A percentile compares a stretch with the other conserved stretches of the same genome.
Conservation (phyloP, 495 filamentous ascomycete genomes). For the Apiosordaria backusii region DNA sequence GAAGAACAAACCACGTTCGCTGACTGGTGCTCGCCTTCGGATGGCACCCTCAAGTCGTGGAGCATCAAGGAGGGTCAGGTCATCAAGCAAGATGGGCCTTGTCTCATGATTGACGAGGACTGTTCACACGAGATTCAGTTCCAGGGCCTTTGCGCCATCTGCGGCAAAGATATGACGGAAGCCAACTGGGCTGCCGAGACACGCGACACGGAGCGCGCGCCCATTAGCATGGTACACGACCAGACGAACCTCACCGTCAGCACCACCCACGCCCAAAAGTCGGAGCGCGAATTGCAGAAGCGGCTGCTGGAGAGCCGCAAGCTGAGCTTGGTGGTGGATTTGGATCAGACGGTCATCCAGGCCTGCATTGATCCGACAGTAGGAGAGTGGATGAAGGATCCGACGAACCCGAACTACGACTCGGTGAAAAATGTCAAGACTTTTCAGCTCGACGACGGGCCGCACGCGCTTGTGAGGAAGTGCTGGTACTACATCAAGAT, state of each 20-base stretch:
- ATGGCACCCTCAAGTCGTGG: conserved; percentile 75
- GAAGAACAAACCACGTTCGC: conserved; percentile 61
- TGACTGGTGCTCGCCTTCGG: conserved; percentile 75
- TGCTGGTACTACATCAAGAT: conserved; percentile 98
- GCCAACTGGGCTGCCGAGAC: conserved; percentile 49
- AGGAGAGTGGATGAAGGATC: conserved; percentile 89
- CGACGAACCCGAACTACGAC: conserved; percentile 83
- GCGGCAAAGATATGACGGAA: conserved; percentile 95
- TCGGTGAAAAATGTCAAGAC: conserved; percentile 80
- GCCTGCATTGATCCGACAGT: conserved; percentile 96
- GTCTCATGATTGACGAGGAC: conserved; percentile 82
- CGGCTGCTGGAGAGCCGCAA: conserved; percentile 74
- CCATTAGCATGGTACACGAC: conserved; percentile 90
- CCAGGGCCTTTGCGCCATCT: conserved; percentile 81
- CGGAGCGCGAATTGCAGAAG: conserved; percentile 81
- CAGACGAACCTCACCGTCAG: conserved; percentile 76
- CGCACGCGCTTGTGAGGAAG: conserved; percentile 56
- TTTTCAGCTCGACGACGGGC: conserved; percentile 89
- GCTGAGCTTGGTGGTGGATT: conserved; percentile 90
- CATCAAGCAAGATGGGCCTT: conserved; percentile 54
- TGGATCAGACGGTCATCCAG: conserved; percentile 98
- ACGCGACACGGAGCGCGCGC: conserved; percentile 69
- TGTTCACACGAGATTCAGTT: conserved; percentile 91
- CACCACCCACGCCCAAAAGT: conserved; percentile 66
- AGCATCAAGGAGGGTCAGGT: conserved; percentile 68